Evolutionary conservation across 805 yeast genomes (phyloP), one percentile per base, ranked within the genome.

Genomic region (Pichia californica): DNA sequence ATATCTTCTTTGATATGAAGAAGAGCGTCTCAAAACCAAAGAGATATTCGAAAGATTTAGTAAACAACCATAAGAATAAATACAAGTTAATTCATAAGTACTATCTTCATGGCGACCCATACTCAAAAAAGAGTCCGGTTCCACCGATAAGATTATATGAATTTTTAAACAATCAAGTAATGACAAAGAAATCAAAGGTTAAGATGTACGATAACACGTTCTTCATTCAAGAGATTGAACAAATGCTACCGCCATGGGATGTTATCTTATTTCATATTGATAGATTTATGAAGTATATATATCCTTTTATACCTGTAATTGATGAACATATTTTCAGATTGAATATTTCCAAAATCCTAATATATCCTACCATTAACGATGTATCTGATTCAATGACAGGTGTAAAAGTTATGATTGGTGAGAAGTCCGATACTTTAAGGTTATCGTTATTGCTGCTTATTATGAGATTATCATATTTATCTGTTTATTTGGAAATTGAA

Each of bases 251-350:
- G 2, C 43, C 57, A 5, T 57, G 58, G 41, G 55, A 52, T 23
- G 62, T 67, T 0, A 55, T 72, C 4, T 56, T 68, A 62, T 45
- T 54, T n/a, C 62, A 70, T 38, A 46, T 73, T 9, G 58, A 65
- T 20, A 52, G 64, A 32, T 74, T 65, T 43, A 70, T 74, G 52
- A 40, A 43, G 1, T 43, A 54, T 4, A 55, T 72, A 2, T 70
- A 73, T 49, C 76, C 79, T 4, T 70, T 64, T 40, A 59, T 72
- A 47, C 79, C 81, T 0, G 63, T 69, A 26, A 42, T 73, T 19
- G 76, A 73, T 46, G 77, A 73, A 46, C 31, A 21, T 0, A 48
- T 48, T n/a, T 69, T 72, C 41, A 59, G 56, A 33, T 42, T 38
- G 4, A 61, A 63, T 20, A 47, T 73, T 14, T 28, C 56, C 0